These are phyloP conservation scores for Microbotryum lychnidis-dioicae DNA, from an alignment of 1,284 basidiomycete species.

Conservation along the genomic window DNA sequence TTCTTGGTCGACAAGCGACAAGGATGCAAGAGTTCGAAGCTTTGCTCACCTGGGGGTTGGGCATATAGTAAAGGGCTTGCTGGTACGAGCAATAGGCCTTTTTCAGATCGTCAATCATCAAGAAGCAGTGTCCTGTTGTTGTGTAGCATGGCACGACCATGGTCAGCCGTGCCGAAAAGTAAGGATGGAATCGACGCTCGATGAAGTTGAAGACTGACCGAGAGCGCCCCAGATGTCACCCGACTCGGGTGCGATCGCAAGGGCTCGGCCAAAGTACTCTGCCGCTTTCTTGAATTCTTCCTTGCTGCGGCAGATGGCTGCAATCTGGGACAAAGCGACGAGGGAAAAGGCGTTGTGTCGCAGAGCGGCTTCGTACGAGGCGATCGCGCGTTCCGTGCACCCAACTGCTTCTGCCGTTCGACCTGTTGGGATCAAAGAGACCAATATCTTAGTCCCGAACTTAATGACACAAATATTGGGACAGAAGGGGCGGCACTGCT, in stretches of 20 bases:
- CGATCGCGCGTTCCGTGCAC: constrained; percentile 73
- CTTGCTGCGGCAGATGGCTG: constrained; percentile 51
- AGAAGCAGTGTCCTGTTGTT: constrained; percentile 71
- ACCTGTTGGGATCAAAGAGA: not conserved
- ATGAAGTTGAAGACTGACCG: constrained; percentile 13
- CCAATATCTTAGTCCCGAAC: not conserved
- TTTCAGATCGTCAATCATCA: constrained; percentile 98
- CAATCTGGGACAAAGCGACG: constrained; percentile 78
- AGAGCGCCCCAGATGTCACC: constrained; percentile 36
- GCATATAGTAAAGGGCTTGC: constrained; percentile 89
- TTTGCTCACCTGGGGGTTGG: constrained; percentile 71
- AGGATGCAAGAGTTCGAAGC: not conserved
- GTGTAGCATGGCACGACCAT: no score
- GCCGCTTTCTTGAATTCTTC: constrained; percentile 45
- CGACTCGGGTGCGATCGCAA: constrained; percentile 28
- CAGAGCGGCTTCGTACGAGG: constrained; percentile 82
- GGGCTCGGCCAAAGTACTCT: constrained; percentile 34
- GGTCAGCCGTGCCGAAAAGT: not conserved
- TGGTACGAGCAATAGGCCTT: constrained; percentile 99
- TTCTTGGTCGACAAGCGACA: not conserved
- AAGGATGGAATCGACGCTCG: not conserved
- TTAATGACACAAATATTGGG: not conserved
- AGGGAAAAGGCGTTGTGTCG: constrained; percentile 84
- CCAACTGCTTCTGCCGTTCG: constrained; percentile 27
- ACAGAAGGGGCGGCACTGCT: not conserved